phyloP scores from a whole-genome alignment of 148 eudicot genomes.

The Rhododendron vialii region DNA sequence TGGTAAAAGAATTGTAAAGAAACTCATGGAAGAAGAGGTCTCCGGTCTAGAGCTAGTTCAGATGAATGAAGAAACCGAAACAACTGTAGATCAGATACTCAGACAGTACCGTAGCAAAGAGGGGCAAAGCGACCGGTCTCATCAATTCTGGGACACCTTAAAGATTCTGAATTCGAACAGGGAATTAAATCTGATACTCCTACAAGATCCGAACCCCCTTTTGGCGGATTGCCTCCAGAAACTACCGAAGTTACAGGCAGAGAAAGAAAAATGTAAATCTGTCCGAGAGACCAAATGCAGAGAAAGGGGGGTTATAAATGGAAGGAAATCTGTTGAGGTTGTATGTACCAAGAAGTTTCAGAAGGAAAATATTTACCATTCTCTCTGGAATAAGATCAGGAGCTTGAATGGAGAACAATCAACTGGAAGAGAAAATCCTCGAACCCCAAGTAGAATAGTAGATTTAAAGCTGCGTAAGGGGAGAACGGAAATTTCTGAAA shows the following conservation, averaged over 20 bases:
- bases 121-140: constrained; percentile 30
- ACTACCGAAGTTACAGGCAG: constrained; percentile 31
- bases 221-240: constrained; percentile 34
- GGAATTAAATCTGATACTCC: constrained; percentile 45
- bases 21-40: constrained; percentile 13
- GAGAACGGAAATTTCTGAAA: constrained; percentile 1
- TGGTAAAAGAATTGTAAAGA: constrained; percentile 6
- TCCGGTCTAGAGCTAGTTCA: constrained; percentile 2
- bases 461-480: constrained; percentile 9
- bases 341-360: background rate
- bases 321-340: constrained; percentile 5
- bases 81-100: constrained; percentile 15
- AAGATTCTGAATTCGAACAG: constrained; percentile 47
- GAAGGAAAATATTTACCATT: constrained; percentile 8
- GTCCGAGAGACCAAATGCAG: constrained; percentile 3
- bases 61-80: constrained; percentile 19
- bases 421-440: background rate
- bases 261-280: constrained; percentile 13
- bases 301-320: background rate
- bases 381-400: constrained; percentile 11
- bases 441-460: constrained; percentile 20
- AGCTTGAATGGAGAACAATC: constrained; percentile 6
- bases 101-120: constrained; percentile 21
- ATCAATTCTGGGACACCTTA: constrained; percentile 44
- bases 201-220: constrained; percentile 48